Evolutionary conservation across 148 eudicot genomes (phyloP).

Genomic region (Heliamphora exappendiculata): DNA sequence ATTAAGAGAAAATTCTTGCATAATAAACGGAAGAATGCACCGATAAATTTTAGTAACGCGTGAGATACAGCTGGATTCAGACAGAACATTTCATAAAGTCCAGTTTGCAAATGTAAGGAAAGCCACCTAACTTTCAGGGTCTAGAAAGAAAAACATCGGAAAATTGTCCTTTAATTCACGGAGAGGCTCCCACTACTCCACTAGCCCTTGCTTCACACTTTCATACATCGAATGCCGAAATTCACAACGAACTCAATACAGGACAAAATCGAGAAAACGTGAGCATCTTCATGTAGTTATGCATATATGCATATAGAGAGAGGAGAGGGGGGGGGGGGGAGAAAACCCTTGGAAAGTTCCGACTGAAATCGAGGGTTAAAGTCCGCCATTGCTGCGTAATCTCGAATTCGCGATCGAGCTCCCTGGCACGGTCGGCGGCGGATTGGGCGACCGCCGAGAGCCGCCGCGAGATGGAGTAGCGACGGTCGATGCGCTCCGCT

Average conservation of each 20-base stretch:
- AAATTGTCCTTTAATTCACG: background rate
- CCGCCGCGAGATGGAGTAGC: slow-evolving; percentile 48
- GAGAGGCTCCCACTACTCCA: background rate
- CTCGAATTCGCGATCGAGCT: slow-evolving; percentile 66
- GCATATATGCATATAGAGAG: background rate
- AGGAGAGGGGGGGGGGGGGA: background rate
- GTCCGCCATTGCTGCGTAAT: slow-evolving; percentile 60
- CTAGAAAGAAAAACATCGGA: background rate
- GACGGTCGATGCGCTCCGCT: slow-evolving; percentile 75
- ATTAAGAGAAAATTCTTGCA: background rate
- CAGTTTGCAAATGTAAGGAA: background rate
- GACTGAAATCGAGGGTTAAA: slow-evolving; percentile 58
- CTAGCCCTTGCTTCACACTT: background rate
- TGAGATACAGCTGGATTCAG: background rate
- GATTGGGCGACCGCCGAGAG: slow-evolving; percentile 40
- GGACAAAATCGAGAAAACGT: background rate
- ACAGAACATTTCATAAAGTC: background rate
- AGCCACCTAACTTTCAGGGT: background rate
- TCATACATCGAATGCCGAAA: background rate
- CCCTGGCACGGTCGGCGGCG: slow-evolving; percentile 57
- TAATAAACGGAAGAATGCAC: background rate
- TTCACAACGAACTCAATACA: background rate
- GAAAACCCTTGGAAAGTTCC: slow-evolving; percentile 74
- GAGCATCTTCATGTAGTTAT: background rate
- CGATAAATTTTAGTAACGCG: background rate